Conservation (phyloP, 164 flowering plant genomes). For the Pachysandra terminalis region DNA sequence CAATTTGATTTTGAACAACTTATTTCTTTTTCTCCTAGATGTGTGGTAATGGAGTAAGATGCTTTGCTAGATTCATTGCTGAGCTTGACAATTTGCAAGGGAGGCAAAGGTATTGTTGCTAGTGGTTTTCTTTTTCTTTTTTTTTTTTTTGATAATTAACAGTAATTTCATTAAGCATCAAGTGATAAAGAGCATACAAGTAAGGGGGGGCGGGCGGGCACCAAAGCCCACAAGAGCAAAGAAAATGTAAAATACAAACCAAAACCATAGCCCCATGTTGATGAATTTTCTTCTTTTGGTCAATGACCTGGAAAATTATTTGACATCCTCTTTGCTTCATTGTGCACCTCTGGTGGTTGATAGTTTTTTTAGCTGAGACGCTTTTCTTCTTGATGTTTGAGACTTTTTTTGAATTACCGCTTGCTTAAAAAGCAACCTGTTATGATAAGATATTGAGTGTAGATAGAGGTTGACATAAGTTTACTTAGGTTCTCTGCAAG, state of each 20-base stretch:
- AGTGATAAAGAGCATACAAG: too few relatives aligned
- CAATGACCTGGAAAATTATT: too few relatives aligned
- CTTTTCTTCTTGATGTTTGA: background rate
- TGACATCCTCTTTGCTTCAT: background rate
- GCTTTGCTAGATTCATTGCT: conserved; percentile 90
- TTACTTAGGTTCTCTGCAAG: background rate
- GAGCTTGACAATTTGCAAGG: conserved; percentile 79
- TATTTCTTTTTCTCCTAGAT: conserved; percentile 39
- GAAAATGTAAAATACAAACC: too few relatives aligned
- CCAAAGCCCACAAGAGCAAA: too few relatives aligned
- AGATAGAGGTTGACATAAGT: background rate
- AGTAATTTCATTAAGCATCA: too few relatives aligned
- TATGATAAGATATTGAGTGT: background rate
- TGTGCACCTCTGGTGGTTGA: background rate
- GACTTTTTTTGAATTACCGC: background rate
- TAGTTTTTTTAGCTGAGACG: background rate
- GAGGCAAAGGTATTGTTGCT: conserved; percentile 51
- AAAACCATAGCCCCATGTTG: too few relatives aligned
- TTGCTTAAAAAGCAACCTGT: background rate
- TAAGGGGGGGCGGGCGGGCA: too few relatives aligned
- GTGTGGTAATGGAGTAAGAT: conserved; percentile 99
- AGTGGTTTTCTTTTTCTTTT: background rate
- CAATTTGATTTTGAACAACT: too few relatives aligned
- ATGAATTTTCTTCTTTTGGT: too few relatives aligned
- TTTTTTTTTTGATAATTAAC: too few relatives aligned